These are phyloP conservation scores for Dothistroma pini DNA, from an alignment of 2,329 filamentous ascomycete species.

Conservation along the genomic window DNA sequence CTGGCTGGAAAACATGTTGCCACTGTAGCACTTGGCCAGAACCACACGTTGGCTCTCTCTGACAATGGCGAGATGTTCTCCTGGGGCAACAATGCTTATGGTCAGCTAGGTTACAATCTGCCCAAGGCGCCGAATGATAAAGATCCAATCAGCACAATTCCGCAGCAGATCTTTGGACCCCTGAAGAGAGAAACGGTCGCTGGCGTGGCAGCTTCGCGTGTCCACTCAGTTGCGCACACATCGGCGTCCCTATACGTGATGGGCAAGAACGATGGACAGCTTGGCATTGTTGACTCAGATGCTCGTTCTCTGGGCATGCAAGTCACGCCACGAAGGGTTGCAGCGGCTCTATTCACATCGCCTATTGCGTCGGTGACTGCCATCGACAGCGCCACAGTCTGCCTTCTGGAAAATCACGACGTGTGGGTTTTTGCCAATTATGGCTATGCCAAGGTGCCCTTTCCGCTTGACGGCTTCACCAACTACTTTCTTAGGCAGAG, in stretches of 20 bases:
- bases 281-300: slow-evolving; percentile 92
- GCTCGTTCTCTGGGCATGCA: slow-evolving; percentile 88
- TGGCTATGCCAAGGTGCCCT: slow-evolving; percentile 85
- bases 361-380: slow-evolving; percentile 76
- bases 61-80: slow-evolving; percentile 88
- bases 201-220: slow-evolving; percentile 80
- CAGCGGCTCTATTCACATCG: slow-evolving; percentile 72
- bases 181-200: slow-evolving; percentile 80
- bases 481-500: slow-evolving; percentile 66
- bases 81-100: slow-evolving; percentile 85
- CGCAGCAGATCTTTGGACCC: slow-evolving; percentile 85
- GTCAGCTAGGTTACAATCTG: slow-evolving; percentile 80
- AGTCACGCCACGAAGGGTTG: slow-evolving; percentile 76
- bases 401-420: slow-evolving; percentile 79
- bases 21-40: slow-evolving; percentile 81
- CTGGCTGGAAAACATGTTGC: slow-evolving; percentile 68
- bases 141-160: slow-evolving; percentile 74
- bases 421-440: slow-evolving; percentile 96
- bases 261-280: slow-evolving; percentile 90
- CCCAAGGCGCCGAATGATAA: slow-evolving; percentile 70
- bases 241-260: slow-evolving; percentile 81
- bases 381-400: slow-evolving; percentile 84
- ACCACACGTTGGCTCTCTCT: slow-evolving; percentile 82
- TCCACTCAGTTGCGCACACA: slow-evolving; percentile 90
- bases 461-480: slow-evolving; percentile 70